Evolutionary conservation across 2,329 filamentous ascomycete genomes (phyloP), one percentile per base, ranked within the genome.

Genomic region (Colletotrichum sp.): DNA sequence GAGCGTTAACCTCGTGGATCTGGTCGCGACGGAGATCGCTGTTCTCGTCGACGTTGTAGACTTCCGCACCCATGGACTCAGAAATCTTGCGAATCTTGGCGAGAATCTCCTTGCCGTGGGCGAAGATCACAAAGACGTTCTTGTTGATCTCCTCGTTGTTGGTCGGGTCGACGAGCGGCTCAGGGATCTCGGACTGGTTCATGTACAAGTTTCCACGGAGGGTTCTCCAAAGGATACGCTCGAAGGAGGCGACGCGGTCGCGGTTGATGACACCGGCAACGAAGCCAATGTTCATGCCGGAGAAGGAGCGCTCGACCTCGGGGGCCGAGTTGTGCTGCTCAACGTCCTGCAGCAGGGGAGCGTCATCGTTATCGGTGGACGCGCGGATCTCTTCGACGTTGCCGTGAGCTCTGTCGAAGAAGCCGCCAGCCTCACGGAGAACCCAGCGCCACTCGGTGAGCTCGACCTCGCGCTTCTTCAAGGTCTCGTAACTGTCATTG

Each of bases 61-160:
- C 91, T 82, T 98, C 95, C 72, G 98, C 97, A 77, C 96, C 95
- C 86, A 99, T 93, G 10, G 96, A 98, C 87, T 99, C 97, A 2
- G 96, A 99, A 77, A 99, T 99, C 91, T 98, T 99, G 82, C 97
- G 93, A 83, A 99, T 99, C 92, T 99, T 99, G 82, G 96, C 95
- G 81, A 99, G 93, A 80, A 99, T 98, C 86, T 99, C 96, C 86
- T 98, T 98, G 83, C 97, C 97, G 82, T 99, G 97, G 15, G 97
- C 97, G 81, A 99, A 99, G 85, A 99, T 99, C 82, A 99, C 96
- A 82, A 99, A 99, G 72, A 99, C 97, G 81, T 98, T 99, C 92
- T 99, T 99, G 88, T 94, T 93, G 80, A 98, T 91, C 78, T 95
- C 90, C 86, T 99, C 96, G 84, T 99, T 98, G 87, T 92, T 98